These are phyloP conservation scores for Polygonum aviculare DNA, from an alignment of 148 eudicot species.

Conservation along the genomic window DNA sequence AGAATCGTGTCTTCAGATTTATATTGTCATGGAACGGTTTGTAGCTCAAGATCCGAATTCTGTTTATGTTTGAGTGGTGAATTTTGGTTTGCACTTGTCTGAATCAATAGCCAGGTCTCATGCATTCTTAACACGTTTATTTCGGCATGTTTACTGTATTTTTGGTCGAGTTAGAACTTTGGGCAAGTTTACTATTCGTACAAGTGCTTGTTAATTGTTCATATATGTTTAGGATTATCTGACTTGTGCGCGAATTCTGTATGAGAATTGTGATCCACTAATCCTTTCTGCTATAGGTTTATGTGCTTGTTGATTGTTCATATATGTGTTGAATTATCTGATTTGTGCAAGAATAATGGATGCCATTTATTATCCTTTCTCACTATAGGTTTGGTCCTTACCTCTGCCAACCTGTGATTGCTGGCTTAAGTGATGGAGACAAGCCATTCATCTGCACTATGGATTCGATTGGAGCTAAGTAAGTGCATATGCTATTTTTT, in stretches of 20 bases:
- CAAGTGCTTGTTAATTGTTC: no score
- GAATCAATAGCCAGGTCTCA: no score
- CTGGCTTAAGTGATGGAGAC: slow-evolving; percentile 81
- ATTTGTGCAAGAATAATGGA: neutral
- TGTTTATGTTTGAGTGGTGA: neutral
- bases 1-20: neutral
- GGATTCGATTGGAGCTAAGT: slow-evolving; percentile 99
- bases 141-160: no score
- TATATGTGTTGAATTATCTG: neutral
- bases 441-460: slow-evolving; percentile 98
- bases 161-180: no score
- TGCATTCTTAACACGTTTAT: no score
- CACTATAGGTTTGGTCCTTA: slow-evolving; percentile 79
- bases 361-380: neutral
- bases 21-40: neutral
- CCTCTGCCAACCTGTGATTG: slow-evolving; percentile 94
- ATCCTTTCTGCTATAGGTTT: slow-evolving; percentile 35
- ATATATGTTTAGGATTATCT: neutral
- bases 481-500: slow-evolving; percentile 40
- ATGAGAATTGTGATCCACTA: neutral
- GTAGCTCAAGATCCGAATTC: neutral
- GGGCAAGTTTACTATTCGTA: no score
- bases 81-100: no score
- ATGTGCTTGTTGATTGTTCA: neutral
- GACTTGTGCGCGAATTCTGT: neutral